phyloP scores from a whole-genome alignment of 352 stramenopile genomes.

The Phytophthora hybrid region DNA sequence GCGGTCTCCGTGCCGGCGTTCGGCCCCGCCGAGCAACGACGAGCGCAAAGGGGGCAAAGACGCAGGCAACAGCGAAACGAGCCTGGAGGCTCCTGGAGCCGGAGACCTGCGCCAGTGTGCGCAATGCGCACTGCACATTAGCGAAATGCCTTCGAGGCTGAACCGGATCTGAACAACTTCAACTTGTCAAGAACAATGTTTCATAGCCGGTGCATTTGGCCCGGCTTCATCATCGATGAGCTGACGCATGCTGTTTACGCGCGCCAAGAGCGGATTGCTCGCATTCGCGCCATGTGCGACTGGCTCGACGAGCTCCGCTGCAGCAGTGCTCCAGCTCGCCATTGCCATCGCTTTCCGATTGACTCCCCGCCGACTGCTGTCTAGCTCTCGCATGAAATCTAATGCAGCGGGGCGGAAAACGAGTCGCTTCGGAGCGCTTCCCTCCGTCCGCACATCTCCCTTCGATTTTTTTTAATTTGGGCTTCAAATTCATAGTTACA shows the following conservation, averaged over 20 bases:
- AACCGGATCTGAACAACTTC: slow-evolving; percentile 29
- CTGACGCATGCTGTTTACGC: slow-evolving; percentile 32
- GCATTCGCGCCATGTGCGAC: neutral
- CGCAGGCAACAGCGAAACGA: neutral
- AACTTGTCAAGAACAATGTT: slow-evolving; percentile 24
- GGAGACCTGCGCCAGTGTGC: neutral
- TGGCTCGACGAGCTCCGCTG: slow-evolving; percentile 12
- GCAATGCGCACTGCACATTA: too few relatives aligned
- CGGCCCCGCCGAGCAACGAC: neutral
- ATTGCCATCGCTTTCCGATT: neutral
- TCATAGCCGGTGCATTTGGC: too few relatives aligned
- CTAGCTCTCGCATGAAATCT: neutral
- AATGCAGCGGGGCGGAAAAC: neutral
- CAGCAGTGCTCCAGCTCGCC: neutral
- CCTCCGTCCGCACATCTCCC: neutral
- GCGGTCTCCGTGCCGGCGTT: neutral
- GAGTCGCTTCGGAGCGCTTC: too few relatives aligned
- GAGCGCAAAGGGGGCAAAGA: neutral
- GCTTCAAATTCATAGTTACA: too few relatives aligned
- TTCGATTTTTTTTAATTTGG: slow-evolving; percentile 1
- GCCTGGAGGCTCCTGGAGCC: neutral
- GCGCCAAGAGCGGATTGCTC: slow-evolving; percentile 14
- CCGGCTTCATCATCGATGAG: slow-evolving; percentile 19
- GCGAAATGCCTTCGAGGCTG: slow-evolving; percentile 11
- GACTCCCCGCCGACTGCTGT: neutral